A percentile compares a stretch with the other conserved stretches of the same genome.
phyloP scores from a whole-genome alignment of 225 moss, liverwort and hornwort species.

The Polytrichum formosum region DNA sequence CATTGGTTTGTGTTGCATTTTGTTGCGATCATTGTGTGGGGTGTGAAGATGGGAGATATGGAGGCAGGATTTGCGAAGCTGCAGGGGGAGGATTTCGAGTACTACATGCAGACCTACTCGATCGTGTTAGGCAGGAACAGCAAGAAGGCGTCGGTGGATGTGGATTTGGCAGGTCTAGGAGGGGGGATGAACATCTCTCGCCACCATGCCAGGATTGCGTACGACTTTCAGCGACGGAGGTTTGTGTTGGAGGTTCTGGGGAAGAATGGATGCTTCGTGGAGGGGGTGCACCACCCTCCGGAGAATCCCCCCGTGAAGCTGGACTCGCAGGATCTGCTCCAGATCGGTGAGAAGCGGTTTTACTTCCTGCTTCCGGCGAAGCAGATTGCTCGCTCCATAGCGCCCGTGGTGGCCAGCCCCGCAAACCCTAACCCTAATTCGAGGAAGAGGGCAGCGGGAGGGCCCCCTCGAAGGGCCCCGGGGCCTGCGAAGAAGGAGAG shows the following conservation, averaged over 20 bases:
- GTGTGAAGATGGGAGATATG: conserved; percentile 60
- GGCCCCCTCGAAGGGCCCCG: conserved; percentile 26
- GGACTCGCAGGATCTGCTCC: conserved; percentile 88
- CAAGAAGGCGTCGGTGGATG: conserved; percentile 96
- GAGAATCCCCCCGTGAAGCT: conserved; percentile 68
- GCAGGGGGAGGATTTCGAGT: conserved; percentile 99
- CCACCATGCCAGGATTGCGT: conserved; percentile 88
- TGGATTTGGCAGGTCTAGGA: conserved; percentile 82
- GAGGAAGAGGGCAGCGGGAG: conserved; percentile 68
- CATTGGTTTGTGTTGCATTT: too few species aligned
- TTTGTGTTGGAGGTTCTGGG: conserved; percentile 94
- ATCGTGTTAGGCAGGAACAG: conserved; percentile 92
- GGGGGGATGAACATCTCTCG: conserved; percentile 98
- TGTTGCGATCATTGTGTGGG: neutral
- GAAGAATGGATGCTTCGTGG: conserved; percentile 96
- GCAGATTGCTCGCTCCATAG: conserved; percentile 71
- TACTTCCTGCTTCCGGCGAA: conserved; percentile 91
- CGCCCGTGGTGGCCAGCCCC: conserved; percentile 54
- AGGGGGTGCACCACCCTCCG: conserved; percentile 75
- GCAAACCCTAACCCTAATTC: conserved; percentile 28
- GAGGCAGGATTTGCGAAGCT: conserved; percentile 98
- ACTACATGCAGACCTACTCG: conserved; percentile 99
- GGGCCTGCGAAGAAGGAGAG: conserved; percentile 69
- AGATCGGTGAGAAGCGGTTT: conserved; percentile 97
- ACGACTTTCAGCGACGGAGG: conserved; percentile 80